Evolutionary conservation across 352 stramenopile species (phyloP).

Genomic region (Blastocystis hominis): DNA sequence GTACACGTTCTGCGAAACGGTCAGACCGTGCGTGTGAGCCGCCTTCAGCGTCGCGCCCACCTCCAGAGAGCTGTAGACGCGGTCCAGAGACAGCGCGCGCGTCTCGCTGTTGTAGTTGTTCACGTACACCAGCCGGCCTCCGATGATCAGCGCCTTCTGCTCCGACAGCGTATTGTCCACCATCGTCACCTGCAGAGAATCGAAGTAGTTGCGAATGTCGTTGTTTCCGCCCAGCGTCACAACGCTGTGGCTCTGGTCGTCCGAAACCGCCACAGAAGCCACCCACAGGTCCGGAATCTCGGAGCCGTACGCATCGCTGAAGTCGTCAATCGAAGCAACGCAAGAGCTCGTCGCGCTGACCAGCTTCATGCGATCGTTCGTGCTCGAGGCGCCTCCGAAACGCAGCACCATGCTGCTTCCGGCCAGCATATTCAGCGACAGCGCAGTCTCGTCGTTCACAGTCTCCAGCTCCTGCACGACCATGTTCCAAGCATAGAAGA

Average conservation of each 20-base stretch:
- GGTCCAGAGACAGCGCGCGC: not conserved
- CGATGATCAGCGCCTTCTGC: slow-evolving; percentile 9
- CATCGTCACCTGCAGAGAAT: slow-evolving; percentile 2
- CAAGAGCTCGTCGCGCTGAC: not conserved
- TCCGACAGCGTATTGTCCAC: not conserved
- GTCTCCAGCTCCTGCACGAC: not conserved
- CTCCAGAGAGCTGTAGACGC: not conserved
- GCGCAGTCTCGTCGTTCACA: not conserved
- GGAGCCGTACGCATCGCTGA: slow-evolving; percentile 16
- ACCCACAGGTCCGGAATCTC: slow-evolving; percentile 3
- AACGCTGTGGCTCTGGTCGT: not conserved
- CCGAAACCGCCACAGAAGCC: not conserved
- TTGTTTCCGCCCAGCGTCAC: not conserved
- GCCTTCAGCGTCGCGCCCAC: slow-evolving; percentile 1
- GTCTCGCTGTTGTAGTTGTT: not conserved
- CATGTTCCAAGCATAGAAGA: slow-evolving; percentile 31
- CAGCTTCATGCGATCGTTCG: slow-evolving; percentile 32
- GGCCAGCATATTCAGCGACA: slow-evolving; percentile 21
- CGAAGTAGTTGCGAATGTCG: slow-evolving; percentile 13
- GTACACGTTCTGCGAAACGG: not conserved
- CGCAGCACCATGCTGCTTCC: not conserved
- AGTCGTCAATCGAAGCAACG: not conserved
- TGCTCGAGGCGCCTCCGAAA: slow-evolving; percentile 2
- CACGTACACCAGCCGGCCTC: not conserved
- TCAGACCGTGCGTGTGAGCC: not conserved